phyloP scores from a whole-genome alignment of 208 protist species.

The Vickermania ingenoplastis region DNA sequence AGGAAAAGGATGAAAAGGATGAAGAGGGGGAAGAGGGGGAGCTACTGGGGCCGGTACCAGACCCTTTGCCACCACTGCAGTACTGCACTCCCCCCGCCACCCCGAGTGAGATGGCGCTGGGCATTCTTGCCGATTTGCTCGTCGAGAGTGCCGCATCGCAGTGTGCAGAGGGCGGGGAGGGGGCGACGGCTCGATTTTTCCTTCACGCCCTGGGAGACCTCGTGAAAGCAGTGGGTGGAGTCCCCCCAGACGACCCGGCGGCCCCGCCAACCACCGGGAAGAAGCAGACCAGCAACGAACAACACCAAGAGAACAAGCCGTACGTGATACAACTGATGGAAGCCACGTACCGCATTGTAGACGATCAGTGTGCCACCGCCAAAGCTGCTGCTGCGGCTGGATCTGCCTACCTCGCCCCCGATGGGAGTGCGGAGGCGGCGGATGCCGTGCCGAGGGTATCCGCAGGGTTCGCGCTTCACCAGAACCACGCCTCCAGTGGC shows the following conservation, averaged over 20 bases:
- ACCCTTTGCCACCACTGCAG: constrained; percentile 2
- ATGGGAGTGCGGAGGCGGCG: constrained; percentile 12
- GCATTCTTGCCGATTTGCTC: constrained; percentile 56
- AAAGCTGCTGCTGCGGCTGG: not conserved
- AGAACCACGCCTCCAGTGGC: constrained; percentile 8
- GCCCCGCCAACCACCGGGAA: not conserved
- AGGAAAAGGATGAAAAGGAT: not conserved
- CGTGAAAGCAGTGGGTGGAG: constrained; percentile 14
- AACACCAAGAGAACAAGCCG: no score
- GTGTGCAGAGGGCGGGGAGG: constrained; percentile 47
- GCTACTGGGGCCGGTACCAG: not conserved
- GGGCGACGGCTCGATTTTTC: constrained; percentile 55
- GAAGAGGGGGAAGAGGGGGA: not conserved
- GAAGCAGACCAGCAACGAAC: not conserved
- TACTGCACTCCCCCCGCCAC: constrained; percentile 2
- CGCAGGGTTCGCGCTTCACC: not conserved
- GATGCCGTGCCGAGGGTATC: no score
- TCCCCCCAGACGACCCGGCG: not conserved
- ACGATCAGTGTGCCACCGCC: constrained; percentile 23
- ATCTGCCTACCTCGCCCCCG: constrained; percentile 4
- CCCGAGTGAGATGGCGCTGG: constrained; percentile 31
- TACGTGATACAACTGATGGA: constrained; percentile 37
- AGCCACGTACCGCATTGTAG: constrained; percentile 39
- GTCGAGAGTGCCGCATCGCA: constrained; percentile 36
- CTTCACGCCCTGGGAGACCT: constrained; percentile 35